Evolutionary conservation across 2,329 filamentous ascomycete genomes (phyloP).

Genomic region (Diaporthe eres): DNA sequence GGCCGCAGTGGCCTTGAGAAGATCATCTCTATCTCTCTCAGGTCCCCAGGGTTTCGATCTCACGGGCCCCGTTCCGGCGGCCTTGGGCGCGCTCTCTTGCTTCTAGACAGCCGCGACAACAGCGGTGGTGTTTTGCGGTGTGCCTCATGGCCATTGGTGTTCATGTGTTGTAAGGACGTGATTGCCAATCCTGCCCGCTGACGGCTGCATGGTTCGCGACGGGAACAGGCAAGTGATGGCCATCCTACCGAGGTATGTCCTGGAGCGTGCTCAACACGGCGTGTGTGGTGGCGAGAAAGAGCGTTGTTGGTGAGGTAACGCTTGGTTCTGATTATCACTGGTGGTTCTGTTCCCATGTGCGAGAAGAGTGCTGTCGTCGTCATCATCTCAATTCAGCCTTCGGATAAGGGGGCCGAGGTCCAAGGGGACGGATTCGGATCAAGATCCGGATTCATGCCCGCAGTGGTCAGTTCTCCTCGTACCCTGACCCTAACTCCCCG

Average conservation of each 20-base stretch:
- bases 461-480: not conserved
- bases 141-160: not conserved
- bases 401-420: not conserved
- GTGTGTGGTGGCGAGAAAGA: not conserved
- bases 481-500: slow-evolving; percentile 1
- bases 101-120: not conserved
- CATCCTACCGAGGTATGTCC: not conserved
- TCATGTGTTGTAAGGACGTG: too few species aligned
- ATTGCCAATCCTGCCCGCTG: not conserved
- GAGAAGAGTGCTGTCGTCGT: not conserved
- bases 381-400: not conserved
- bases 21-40: not conserved
- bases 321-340: not conserved
- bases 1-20: not conserved
- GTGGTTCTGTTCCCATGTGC: not conserved
- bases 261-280: not conserved
- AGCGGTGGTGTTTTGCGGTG: not conserved
- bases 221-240: not conserved
- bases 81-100: not conserved
- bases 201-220: not conserved
- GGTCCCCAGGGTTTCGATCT: not conserved
- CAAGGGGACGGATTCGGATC: slow-evolving; percentile 13
- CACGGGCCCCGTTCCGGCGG: not conserved
- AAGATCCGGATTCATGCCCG: slow-evolving; percentile 6
- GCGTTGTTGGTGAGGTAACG: not conserved